A percentile compares a stretch with the other conserved stretches of the same genome.
These are phyloP conservation scores for Centella asiatica DNA, from an alignment of 129 eudicot species.

Conservation along the genomic window DNA sequence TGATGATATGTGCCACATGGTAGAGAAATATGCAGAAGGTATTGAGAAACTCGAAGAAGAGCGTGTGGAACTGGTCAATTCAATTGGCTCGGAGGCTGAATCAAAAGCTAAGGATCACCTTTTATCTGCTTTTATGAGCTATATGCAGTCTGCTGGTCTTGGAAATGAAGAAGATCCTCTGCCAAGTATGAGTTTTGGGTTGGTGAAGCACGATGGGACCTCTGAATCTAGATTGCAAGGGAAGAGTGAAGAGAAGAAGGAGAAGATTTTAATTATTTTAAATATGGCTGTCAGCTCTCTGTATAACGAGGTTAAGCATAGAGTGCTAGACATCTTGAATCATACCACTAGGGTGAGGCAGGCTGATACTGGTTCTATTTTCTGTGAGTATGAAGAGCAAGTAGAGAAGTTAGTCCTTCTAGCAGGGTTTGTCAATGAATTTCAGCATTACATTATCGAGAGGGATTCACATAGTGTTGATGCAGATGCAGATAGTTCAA, in stretches of 20 bases:
- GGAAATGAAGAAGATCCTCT: slow-evolving; percentile 17
- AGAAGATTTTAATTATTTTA: slow-evolving; percentile 30
- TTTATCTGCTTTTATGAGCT: slow-evolving; percentile 47
- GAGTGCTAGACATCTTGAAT: slow-evolving; percentile 44
- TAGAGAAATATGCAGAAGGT: slow-evolving; percentile 70
- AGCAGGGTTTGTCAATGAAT: slow-evolving; percentile 61
- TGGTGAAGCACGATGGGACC: slow-evolving; percentile 28
- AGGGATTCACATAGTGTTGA: slow-evolving; percentile 15
- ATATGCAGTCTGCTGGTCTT: slow-evolving; percentile 48
- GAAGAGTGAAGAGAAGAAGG: slow-evolving; percentile 32
- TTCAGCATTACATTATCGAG: slow-evolving; percentile 25
- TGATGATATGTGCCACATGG: slow-evolving; percentile 67
- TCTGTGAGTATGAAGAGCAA: slow-evolving; percentile 66
- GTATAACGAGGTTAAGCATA: slow-evolving; percentile 65
- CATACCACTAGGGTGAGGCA: slow-evolving; percentile 32
- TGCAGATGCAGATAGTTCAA: slow-evolving; percentile 18
- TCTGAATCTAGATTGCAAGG: slow-evolving; percentile 27
- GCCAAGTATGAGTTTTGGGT: slow-evolving; percentile 16
- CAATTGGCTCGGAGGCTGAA: slow-evolving; percentile 70
- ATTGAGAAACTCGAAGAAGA: slow-evolving; percentile 78
- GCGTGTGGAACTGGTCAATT: slow-evolving; percentile 51
- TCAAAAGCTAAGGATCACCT: slow-evolving; percentile 62
- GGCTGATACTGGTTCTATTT: slow-evolving; percentile 37
- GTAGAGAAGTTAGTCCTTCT: slow-evolving; percentile 80
- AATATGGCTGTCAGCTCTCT: slow-evolving; percentile 54